Evolutionary conservation across 768 basidiomycete species (phyloP).

Genomic region (Tricholoma furcatifolium): DNA sequence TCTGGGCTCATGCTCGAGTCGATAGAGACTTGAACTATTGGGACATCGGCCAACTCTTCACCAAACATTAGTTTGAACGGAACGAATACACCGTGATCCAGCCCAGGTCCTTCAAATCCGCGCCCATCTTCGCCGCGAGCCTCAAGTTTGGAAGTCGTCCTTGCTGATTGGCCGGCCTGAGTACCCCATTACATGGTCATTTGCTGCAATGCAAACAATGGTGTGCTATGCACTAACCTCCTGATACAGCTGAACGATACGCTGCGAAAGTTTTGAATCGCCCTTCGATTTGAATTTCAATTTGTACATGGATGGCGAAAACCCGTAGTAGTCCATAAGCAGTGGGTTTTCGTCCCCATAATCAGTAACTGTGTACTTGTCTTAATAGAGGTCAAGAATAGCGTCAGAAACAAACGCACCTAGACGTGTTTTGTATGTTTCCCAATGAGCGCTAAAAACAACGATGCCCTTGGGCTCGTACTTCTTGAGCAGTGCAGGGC

Average conservation of each 20-base stretch:
- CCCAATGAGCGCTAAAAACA: conserved; percentile 85
- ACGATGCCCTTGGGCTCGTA: conserved; percentile 79
- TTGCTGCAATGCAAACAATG: not conserved
- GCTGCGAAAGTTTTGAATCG: conserved; percentile 52
- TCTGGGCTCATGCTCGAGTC: conserved; percentile 58
- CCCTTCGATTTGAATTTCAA: conserved; percentile 70
- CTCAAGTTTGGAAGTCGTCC: conserved; percentile 48
- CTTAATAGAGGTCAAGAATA: not conserved
- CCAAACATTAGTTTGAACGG: conserved; percentile 82
- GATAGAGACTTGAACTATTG: conserved; percentile 71
- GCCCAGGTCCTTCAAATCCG: conserved; percentile 60
- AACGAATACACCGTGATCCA: conserved; percentile 81
- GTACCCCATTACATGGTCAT: not conserved
- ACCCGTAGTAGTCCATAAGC: conserved; percentile 74
- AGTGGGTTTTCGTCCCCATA: conserved; percentile 77
- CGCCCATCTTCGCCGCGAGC: conserved; percentile 64
- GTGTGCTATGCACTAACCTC: conserved; percentile 32
- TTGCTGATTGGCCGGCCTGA: conserved; percentile 51
- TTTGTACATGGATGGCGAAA: conserved; percentile 55
- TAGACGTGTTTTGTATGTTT: conserved; percentile 55
- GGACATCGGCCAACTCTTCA: conserved; percentile 55
- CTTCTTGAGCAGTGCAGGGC: conserved; percentile 59
- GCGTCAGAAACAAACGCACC: conserved; percentile 34
- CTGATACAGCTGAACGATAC: conserved; percentile 59
- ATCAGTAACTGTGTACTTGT: conserved; percentile 55